Evolutionary conservation across 139 green algal genomes (phyloP).

Genomic region (Micractinium sp.): DNA sequence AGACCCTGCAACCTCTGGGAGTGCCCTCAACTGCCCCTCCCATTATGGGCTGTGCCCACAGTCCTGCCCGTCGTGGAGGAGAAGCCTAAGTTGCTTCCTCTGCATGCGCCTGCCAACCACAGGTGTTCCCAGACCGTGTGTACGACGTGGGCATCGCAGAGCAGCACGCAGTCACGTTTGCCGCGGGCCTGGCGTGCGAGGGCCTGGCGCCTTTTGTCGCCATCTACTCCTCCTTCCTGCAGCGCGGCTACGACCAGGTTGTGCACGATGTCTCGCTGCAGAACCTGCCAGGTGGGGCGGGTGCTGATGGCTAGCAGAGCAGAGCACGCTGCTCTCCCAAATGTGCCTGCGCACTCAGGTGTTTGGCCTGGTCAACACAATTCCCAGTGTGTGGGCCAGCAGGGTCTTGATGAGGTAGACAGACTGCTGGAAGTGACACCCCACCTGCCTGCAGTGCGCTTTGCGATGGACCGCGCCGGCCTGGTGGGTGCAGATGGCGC

Average conservation of each 20-base stretch:
- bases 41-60: neutral
- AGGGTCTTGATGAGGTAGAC: no score
- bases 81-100: no score
- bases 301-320: neutral
- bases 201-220: slow-evolving; percentile 93
- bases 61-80: no score
- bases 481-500: slow-evolving; percentile 97
- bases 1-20: neutral
- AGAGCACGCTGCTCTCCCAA: neutral
- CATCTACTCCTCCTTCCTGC: slow-evolving; percentile 99
- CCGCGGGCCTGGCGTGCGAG: slow-evolving; percentile 93
- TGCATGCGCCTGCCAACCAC: slow-evolving; percentile 16
- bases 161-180: slow-evolving; percentile 98
- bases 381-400: neutral
- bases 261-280: slow-evolving; percentile 98
- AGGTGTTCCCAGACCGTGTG: slow-evolving; percentile 85
- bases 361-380: neutral
- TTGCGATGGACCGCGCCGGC: slow-evolving; percentile 98
- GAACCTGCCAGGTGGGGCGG: slow-evolving; percentile 85
- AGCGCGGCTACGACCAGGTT: slow-evolving; percentile 97
- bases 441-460: slow-evolving; percentile 78
- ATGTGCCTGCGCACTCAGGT: neutral
- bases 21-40: neutral
- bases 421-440: neutral
- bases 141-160: slow-evolving; percentile 99